phyloP scores from a whole-genome alignment of 108 stramenopile species.

The Nannochloropsis granulata region DNA sequence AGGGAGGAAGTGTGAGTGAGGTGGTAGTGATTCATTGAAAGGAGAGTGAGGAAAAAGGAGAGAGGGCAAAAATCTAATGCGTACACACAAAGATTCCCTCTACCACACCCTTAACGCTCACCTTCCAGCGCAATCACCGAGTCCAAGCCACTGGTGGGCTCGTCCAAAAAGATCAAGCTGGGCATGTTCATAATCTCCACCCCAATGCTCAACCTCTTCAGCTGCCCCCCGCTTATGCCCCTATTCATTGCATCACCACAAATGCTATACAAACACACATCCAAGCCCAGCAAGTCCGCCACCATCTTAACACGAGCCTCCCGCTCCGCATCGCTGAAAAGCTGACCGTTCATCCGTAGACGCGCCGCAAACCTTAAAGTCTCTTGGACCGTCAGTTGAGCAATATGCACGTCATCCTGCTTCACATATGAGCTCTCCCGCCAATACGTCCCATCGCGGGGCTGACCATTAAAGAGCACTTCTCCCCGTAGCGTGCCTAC shows the following conservation, averaged over 20 bases:
- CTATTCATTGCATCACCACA: not conserved
- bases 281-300: not conserved
- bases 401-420: conserved; percentile 29
- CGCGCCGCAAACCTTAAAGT: conserved; percentile 17
- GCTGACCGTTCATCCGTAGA: conserved; percentile 2
- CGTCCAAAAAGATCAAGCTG: conserved; percentile 41
- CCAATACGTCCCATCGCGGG: conserved; percentile 3
- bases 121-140: conserved; percentile 40
- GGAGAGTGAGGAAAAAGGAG: too few species aligned
- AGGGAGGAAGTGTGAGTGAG: too few species aligned
- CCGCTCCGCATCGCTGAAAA: not conserved
- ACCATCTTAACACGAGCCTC: not conserved
- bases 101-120: not conserved
- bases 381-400: conserved; percentile 25
- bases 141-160: conserved; percentile 43
- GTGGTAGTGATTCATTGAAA: too few species aligned
- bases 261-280: not conserved
- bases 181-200: conserved; percentile 41
- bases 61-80: too few species aligned
- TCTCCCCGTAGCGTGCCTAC: conserved; percentile 57
- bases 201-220: conserved; percentile 53
- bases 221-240: conserved; percentile 51
- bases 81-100: too few species aligned
- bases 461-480: conserved; percentile 58
- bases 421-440: conserved; percentile 7